phyloP scores from a whole-genome alignment of 2,329 filamentous ascomycete genomes.

The Monilinia fructigena region DNA sequence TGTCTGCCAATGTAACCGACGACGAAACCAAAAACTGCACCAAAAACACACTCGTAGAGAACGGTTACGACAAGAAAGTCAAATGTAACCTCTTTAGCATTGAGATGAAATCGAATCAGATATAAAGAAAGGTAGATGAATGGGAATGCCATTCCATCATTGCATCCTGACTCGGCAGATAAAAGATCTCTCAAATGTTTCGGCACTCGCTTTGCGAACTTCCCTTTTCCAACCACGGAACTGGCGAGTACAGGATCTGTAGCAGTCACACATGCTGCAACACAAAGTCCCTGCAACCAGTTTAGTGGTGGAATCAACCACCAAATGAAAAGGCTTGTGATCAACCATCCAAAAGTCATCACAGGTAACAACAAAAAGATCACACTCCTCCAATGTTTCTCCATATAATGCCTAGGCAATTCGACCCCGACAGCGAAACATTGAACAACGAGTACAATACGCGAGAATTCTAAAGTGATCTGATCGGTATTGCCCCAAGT shows the following conservation, averaged over 20 bases:
- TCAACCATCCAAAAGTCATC: slow-evolving; percentile 94
- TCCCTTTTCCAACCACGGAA: slow-evolving; percentile 97
- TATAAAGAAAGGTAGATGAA: slow-evolving; percentile 94
- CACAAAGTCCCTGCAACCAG: slow-evolving; percentile 86
- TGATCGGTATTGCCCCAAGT: slow-evolving; percentile 83
- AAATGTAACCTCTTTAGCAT: slow-evolving; percentile 67
- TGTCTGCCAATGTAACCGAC: slow-evolving; percentile 90
- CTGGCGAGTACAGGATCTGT: slow-evolving; percentile 96
- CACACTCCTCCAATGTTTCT: slow-evolving; percentile 94
- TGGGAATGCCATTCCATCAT: slow-evolving; percentile 99
- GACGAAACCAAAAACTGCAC: slow-evolving; percentile 80
- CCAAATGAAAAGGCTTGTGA: slow-evolving; percentile 93
- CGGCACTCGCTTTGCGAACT: slow-evolving; percentile 95
- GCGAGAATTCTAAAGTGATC: slow-evolving; percentile 84
- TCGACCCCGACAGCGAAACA: slow-evolving; percentile 91
- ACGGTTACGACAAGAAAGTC: slow-evolving; percentile 90
- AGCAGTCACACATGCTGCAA: slow-evolving; percentile 92
- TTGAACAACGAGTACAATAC: slow-evolving; percentile 86
- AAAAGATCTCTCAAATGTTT: slow-evolving; percentile 95
- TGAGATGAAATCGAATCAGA: slow-evolving; percentile 75
- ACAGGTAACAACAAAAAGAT: slow-evolving; percentile 84
- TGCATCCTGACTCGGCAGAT: slow-evolving; percentile 96
- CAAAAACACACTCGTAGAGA: slow-evolving; percentile 94
- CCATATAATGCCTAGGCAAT: slow-evolving; percentile 93
- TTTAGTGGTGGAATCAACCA: slow-evolving; percentile 76